Evolutionary conservation across 1,139 yeast species (phyloP).

Genomic region (Williopsis jadinii): DNA sequence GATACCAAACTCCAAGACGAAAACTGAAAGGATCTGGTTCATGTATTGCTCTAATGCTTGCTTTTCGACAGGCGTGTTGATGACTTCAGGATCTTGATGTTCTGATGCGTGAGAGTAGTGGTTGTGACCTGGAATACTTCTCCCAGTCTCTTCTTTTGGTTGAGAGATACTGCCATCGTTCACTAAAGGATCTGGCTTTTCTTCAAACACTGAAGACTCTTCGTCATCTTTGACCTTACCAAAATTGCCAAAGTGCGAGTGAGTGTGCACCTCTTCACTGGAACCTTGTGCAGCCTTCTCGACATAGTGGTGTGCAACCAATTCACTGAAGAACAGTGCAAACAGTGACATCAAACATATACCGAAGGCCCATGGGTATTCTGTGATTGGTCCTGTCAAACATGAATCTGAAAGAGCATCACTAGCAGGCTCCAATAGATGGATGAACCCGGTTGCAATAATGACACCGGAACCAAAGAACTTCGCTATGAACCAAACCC

Average conservation of each 20-base stretch:
- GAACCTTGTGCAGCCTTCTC: conserved; percentile 20
- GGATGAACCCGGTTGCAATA: conserved; percentile 83
- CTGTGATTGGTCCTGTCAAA: conserved; percentile 51
- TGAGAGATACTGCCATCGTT: background rate
- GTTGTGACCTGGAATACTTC: conserved; percentile 22
- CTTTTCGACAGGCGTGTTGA: conserved; percentile 4
- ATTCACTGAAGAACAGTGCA: conserved; percentile 46
- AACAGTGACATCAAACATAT: conserved; percentile 52
- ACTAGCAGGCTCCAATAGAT: conserved; percentile 74
- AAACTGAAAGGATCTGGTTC: conserved; percentile 42
- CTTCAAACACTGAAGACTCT: background rate
- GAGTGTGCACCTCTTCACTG: conserved; percentile 35
- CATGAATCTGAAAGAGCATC: conserved; percentile 42
- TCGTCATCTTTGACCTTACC: conserved; percentile 6
- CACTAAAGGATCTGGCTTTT: background rate
- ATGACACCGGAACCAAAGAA: conserved; percentile 93
- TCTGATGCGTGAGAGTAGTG: conserved; percentile 43
- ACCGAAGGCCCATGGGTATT: conserved; percentile 53
- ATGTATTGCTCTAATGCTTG: conserved; percentile 12
- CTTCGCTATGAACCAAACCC: conserved; percentile 70
- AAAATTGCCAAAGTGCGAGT: conserved; percentile 39
- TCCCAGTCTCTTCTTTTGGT: conserved; percentile 3
- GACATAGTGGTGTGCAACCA: conserved; percentile 45
- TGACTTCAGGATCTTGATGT: conserved; percentile 49
- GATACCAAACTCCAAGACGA: conserved; percentile 73